Evolutionary conservation across 495 filamentous ascomycete species (phyloP).

Genomic region (Annulohypoxylon bovei): DNA sequence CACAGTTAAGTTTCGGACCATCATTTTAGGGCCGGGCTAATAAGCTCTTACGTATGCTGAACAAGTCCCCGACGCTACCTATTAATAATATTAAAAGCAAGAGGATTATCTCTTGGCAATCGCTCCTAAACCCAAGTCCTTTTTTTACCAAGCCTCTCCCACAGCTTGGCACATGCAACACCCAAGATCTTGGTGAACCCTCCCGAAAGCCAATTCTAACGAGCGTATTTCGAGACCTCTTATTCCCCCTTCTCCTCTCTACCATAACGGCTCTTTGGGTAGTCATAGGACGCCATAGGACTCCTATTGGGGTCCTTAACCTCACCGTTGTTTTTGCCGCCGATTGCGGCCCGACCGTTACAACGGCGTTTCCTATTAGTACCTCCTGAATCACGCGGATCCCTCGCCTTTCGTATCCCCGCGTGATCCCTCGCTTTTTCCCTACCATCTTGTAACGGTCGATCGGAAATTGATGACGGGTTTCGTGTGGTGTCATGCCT

Average conservation of each 20-base stretch:
- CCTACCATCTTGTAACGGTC: background rate
- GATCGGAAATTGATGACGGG: constrained; percentile 31
- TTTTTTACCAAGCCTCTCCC: constrained; percentile 46
- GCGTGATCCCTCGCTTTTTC: constrained; percentile 15
- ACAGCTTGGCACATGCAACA: constrained; percentile 51
- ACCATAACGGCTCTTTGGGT: constrained; percentile 32
- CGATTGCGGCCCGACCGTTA: constrained; percentile 25
- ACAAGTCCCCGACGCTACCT: constrained; percentile 4
- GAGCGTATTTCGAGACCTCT: constrained; percentile 17
- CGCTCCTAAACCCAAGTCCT: constrained; percentile 43
- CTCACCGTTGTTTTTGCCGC: constrained; percentile 1
- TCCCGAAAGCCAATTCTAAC: constrained; percentile 40
- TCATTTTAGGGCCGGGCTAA: background rate
- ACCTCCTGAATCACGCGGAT: constrained; percentile 16
- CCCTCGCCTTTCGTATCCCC: background rate
- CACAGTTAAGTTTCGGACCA: background rate
- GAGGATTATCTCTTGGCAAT: constrained; percentile 47
- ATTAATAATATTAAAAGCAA: constrained; percentile 43
- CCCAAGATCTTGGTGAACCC: constrained; percentile 46
- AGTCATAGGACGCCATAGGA: constrained; percentile 20
- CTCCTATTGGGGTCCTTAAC: constrained; percentile 35
- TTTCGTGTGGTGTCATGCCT: constrained; percentile 45
- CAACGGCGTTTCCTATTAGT: background rate
- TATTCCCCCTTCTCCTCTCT: constrained; percentile 8
- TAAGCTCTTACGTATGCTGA: constrained; percentile 7